Evolutionary conservation across 179 eudicot genomes (phyloP), one percentile per base, ranked within the genome.

Genomic region (Beta lomatogona): DNA sequence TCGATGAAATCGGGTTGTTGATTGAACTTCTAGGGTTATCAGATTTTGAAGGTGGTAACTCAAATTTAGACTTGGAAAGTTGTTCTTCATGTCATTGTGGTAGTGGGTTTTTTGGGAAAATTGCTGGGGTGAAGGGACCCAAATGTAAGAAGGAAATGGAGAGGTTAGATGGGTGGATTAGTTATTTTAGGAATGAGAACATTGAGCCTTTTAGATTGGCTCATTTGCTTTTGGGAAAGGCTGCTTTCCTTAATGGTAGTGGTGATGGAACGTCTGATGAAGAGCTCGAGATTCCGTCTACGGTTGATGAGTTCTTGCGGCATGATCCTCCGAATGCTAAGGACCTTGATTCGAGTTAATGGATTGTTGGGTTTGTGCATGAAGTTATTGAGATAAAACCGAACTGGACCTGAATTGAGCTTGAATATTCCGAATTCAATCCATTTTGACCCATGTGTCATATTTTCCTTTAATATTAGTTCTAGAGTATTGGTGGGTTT

Each of bases 121-220:
- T 95, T 88, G 94, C 90, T 44, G 93, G 92, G 31, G 83, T 92
- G 28, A 93, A 91, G 82, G 97, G 94, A 59, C 93, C 95, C 0
- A 93, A 91, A 81, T 90, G 92, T 85, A 85, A 73, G 81, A 88
- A 78, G 81, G 95, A 93, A 70, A 82, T 81, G 77, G 87, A 89
- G 89, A 92, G 98, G 68, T 85, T 93, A 84, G 88, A 94, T 25
- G 88, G 92, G 50, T 95, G 95, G 99, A 92, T 95, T 86, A 83
- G 85, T 77, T 81, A 91, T 78, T 93, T 88, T 31, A 45, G 85
- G 85, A 81, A 76, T 54, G 76, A 77, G 75, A 84, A 74, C 76
- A 79, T 72, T 55, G 97, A 91, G 88, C 94, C 94, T 52, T 77
- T 93, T 61, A 88, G 90, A 80, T 85, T 94, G 88, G 91, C 91